Conservation (phyloP, 1,139 yeast species). For the Nakaseomyces sp. region DNA sequence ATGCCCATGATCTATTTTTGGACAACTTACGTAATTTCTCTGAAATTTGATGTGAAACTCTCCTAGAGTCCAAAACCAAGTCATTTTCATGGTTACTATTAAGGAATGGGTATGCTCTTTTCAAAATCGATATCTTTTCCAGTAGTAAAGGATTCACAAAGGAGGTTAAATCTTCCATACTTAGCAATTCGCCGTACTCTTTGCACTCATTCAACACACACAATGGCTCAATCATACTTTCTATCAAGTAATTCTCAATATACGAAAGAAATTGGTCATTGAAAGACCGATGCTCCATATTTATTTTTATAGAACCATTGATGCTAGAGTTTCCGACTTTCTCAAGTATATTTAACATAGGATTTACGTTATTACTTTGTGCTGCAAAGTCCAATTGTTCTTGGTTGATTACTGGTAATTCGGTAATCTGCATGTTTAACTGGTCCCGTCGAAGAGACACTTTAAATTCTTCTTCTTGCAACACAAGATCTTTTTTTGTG, state of each 20-base stretch:
- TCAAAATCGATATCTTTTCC: background rate
- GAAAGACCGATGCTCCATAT: background rate
- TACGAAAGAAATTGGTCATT: conserved; percentile 46
- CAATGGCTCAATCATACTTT: conserved; percentile 68
- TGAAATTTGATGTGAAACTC: background rate
- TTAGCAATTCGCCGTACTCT: conserved; percentile 50
- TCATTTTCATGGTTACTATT: background rate
- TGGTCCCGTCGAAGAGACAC: background rate
- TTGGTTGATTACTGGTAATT: background rate
- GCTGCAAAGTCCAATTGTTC: background rate
- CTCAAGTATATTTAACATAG: background rate
- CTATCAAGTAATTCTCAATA: conserved; percentile 36
- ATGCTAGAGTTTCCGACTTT: background rate
- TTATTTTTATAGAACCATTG: background rate
- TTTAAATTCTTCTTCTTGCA: background rate
- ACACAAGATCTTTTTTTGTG: background rate
- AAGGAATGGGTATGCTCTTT: background rate
- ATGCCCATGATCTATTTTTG: background rate
- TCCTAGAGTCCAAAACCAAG: background rate
- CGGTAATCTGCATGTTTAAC: background rate
- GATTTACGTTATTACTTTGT: background rate
- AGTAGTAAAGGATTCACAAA: conserved; percentile 12
- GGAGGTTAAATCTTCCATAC: conserved; percentile 34
- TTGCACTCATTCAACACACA: conserved; percentile 57
- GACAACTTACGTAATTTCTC: background rate